Percentiles rank a stretch among this genome's conserved stretches.
Evolutionary conservation across 2,329 filamentous ascomycete species (phyloP).

Genomic region (Pyrenochaeta sp.): DNA sequence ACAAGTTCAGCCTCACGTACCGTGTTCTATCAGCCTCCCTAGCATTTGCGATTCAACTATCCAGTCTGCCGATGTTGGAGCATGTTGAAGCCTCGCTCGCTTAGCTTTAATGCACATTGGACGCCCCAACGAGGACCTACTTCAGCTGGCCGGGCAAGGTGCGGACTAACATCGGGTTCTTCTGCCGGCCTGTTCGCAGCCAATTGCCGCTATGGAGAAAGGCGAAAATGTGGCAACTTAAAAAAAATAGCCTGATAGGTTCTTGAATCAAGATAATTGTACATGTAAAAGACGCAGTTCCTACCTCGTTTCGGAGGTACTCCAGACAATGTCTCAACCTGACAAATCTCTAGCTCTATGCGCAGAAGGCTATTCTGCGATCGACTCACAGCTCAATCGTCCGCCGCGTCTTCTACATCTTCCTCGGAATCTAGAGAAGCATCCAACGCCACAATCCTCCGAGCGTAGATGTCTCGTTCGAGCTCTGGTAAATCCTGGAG

Average conservation of each 20-base stretch:
- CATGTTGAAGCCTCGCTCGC: not conserved
- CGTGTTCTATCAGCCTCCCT: not conserved
- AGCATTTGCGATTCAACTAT: not conserved
- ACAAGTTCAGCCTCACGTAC: not conserved
- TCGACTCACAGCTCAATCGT: not conserved
- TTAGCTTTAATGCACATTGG: conserved; percentile 3
- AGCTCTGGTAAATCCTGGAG: conserved; percentile 26
- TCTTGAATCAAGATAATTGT: too few species aligned
- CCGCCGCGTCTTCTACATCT: not conserved
- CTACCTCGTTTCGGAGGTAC: too few species aligned
- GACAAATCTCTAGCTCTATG: too few species aligned
- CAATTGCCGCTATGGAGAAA: not conserved
- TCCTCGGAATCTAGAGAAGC: not conserved
- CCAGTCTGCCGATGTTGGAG: not conserved
- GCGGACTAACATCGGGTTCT: not conserved
- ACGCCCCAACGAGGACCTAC: not conserved
- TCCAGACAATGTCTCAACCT: too few species aligned
- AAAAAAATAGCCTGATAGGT: not conserved
- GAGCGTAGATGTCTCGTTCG: conserved; percentile 18
- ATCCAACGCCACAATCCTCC: not conserved
- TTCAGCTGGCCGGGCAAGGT: not conserved
- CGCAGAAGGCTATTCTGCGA: too few species aligned
- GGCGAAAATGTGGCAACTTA: not conserved
- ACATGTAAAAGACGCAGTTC: not conserved
- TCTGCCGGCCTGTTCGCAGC: not conserved